Base-by-base conservation (phyloP, 306 rosid species). In the Mucuna pruriens region DNA sequence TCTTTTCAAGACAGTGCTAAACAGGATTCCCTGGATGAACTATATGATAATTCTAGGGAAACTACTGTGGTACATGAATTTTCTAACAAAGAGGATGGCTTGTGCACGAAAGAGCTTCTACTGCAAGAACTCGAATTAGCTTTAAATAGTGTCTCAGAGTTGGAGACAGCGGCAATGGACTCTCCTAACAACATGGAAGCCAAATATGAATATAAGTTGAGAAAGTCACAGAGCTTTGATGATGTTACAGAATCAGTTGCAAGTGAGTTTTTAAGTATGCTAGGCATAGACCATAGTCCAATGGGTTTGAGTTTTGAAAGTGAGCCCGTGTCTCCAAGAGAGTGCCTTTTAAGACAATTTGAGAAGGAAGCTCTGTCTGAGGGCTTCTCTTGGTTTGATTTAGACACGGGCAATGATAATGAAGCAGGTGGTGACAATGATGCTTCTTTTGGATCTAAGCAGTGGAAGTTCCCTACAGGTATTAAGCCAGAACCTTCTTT, bases 281-380 rank as follows among this genome's bases (percentile, higher is more conserved):
- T 93, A 36, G 94, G 89, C 19, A 44, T 84, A 54, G 97, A 90
- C 82, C 75, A 79, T 65, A 90, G 94, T 85, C 92, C 93, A 71
- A 69, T 64, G 67, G 74, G 78, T 19, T 76, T 87, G 86, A 90
- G 91, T 85, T 90, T 89, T 72, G 96, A 83, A 83, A 89, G 90
- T 38, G 99, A 91, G 71, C 80, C 86, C 0, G 94, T 93, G 80
- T 95, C 99, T 64, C 99, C 99, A 16, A 91, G 99, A 88, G 99
- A 88, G 88, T 90, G 82, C 58, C 91, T 95, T 77, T 84, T 95
- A 44, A 87, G 92, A 83, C 90, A 93, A 80, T 95, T 95, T 77
- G 97, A 93, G 88, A 83, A 87, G 89, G 99, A 95, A 20, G 63
- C 90, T 29, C 78, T 68, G 10, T 90, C 98, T 11, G 92, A 83